Base-by-base conservation (phyloP, 768 basidiomycete species). In the Auricularia auricula-judae region DNA sequence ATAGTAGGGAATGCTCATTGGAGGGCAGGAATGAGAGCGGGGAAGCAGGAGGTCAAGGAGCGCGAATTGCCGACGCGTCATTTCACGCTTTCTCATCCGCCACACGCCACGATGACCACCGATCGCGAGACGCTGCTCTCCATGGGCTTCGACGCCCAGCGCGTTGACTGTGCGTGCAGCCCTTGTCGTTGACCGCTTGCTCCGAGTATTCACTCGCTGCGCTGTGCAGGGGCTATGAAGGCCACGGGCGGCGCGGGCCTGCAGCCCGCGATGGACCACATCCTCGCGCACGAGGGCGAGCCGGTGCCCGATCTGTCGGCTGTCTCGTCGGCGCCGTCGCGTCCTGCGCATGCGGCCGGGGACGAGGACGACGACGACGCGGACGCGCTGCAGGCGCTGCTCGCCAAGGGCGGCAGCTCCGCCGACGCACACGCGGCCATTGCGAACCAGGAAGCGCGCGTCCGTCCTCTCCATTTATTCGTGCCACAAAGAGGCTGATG, bases 181-280 rank as follows among this genome's bases (percentile, higher is more conserved):
- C 66, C 53, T 53, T 64, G 67, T 62, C 62, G 68, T 21, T 34
- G 61, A 36, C 61, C 47, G 16, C 5, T 60, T 42, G 66, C 58
- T 61, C 34, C 12, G 58, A 36, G 53, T 61, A 36, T n/a, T 59
- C 42, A 47, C 62, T 14, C 58, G 23, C 58, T 58, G 2, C 12
- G 36, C 21, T 35, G 54, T 67, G 61, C 70, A 96, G 93, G 93
- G 94, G 94, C 94, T 3, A 74, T 96, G 65, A 87, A 87, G 69
- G 90, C 91, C 4, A 97, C 93, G 8, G 82, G 80, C 42, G 85
- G 86, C 68, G 83, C 89, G 35, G 96, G 94, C 3, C 78, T 98
- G 0, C 95, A 97, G 72, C 89, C 88, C 5, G 90, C 89, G 23
- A 90, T 94, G 89, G 94, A 97, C 70, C 87, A 90, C 74, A 78